These are phyloP conservation scores for Umbelopsis sp. DNA, from an alignment of 371 early-diverging fungal species.

Conservation along the genomic window DNA sequence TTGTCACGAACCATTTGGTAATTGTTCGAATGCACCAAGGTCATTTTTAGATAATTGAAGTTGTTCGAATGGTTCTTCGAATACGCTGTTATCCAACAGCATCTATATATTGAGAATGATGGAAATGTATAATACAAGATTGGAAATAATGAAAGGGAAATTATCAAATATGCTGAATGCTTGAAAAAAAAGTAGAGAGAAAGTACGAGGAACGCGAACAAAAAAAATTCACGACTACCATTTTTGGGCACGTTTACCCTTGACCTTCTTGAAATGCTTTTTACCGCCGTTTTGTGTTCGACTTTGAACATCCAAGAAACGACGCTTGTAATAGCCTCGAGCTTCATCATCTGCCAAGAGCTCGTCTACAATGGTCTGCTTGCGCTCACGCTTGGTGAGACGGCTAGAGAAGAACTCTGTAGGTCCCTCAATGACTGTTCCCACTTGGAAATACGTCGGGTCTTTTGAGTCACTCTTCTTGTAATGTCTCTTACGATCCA, in stretches of 20 bases:
- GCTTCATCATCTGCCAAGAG: conserved; percentile 77
- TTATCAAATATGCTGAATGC: conserved; percentile 4
- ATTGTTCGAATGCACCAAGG: background rate
- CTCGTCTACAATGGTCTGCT: conserved; percentile 85
- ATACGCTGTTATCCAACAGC: conserved; percentile 15
- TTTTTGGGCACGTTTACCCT: conserved; percentile 19
- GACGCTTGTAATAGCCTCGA: conserved; percentile 83
- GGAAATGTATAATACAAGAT: background rate
- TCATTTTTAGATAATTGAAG: conserved; percentile 4
- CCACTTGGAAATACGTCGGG: conserved; percentile 93
- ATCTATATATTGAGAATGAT: conserved; percentile 15
- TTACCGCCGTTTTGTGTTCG: conserved; percentile 64
- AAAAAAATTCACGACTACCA: conserved; percentile 3
- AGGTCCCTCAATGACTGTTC: conserved; percentile 88
- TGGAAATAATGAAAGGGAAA: conserved; percentile 13
- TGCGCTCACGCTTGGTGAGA: conserved; percentile 84
- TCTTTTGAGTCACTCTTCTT: conserved; percentile 75
- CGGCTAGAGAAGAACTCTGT: conserved; percentile 89
- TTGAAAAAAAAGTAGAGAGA: too few species aligned
- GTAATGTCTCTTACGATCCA: conserved; percentile 94
- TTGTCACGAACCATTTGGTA: background rate
- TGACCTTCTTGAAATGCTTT: conserved; percentile 58
- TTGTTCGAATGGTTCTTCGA: conserved; percentile 12
- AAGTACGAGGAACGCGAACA: background rate
- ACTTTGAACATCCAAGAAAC: conserved; percentile 78